phyloP scores from a whole-genome alignment of 257 asterid species.

The Avicennia marina region DNA sequence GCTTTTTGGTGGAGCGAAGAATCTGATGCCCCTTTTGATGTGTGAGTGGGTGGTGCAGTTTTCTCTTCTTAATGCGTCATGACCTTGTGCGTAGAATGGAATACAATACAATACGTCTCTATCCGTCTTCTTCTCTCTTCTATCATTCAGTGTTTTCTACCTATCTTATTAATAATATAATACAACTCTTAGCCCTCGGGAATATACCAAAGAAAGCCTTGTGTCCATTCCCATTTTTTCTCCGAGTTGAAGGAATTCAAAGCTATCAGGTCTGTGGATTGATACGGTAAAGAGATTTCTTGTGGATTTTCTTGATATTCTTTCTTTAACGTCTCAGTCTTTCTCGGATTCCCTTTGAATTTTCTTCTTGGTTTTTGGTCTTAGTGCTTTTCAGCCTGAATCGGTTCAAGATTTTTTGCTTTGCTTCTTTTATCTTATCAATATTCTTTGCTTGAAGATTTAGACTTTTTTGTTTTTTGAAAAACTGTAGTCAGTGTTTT shows the following conservation, averaged over 20 bases:
- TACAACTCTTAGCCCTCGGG: neutral
- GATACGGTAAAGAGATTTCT: neutral
- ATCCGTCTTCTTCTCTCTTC: neutral
- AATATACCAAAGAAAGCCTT: neutral
- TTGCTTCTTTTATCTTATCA: neutral
- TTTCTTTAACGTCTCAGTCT: neutral
- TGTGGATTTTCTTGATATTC: neutral
- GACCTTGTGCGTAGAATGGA: conserved; percentile 1
- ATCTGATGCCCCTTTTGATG: conserved; percentile 67
- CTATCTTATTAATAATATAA: neutral
- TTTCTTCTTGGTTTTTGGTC: conserved; percentile 11
- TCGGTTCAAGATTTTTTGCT: neutral
- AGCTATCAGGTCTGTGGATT: conserved; percentile 12
- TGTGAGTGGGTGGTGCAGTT: conserved; percentile 72
- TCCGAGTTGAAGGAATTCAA: neutral
- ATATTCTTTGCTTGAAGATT: conserved; percentile 4
- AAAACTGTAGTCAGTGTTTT: neutral
- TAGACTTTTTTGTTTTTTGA: neutral
- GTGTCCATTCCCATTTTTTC: conserved; percentile 2
- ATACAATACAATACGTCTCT: neutral
- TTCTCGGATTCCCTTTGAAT: neutral
- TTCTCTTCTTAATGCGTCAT: conserved; percentile 25
- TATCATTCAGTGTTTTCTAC: conserved; percentile 4
- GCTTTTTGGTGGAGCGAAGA: conserved; percentile 52
- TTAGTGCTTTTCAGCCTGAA: neutral